Base-by-base conservation (phyloP, 176 grass and related monocot genomes). In the Ampelocalamus luodianensis region DNA sequence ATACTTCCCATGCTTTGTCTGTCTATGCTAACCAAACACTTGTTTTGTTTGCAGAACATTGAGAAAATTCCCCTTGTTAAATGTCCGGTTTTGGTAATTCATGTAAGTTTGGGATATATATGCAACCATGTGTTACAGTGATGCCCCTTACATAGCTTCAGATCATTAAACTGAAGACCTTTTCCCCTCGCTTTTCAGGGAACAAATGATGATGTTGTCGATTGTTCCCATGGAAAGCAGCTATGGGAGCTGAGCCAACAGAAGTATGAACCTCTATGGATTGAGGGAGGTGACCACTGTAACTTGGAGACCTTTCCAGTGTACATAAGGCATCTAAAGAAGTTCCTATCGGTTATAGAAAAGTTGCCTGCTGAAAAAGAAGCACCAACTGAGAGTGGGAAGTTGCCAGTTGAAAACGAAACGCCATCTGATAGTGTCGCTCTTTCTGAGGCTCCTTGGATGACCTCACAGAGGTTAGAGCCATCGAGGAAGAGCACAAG, bases 191-290 rank as follows among this genome's bases (percentile, higher is more conserved):
- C 62, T 88, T 80, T 85, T 74, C 86, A 98, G 91, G 96, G 96
- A 73, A 95, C 91, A 79, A 78, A 87, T 65, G 96, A 98, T 86
- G 81, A 95, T 39, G 73, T 90, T 45, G 90, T 95, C 13, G 83
- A 95, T 72, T 93, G 66, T 40, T 92, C 91, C 50, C 93, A 98
- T 82, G 96, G 96, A 12, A 95, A 95, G 85, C 89, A 89, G 51
- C 81, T 98, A 18, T 95, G 85, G 80, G 93, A 98, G 82, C 88
- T 93, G 55, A 89, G 96, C 85, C 88, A 88, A 82, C 77, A 93
- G n/a, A 98, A 98, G 81, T 98, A 94, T 62, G 96, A 95, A 40
- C 93, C 96, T 87, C 78, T 98, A 18, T 98, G 96, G 96, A 92
- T 95, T 10, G 83, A 94, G 82, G 96, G 91, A 38, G 96, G 96